Evolutionary conservation across 768 basidiomycete species (phyloP).

Genomic region (Mrakia blollopis): DNA sequence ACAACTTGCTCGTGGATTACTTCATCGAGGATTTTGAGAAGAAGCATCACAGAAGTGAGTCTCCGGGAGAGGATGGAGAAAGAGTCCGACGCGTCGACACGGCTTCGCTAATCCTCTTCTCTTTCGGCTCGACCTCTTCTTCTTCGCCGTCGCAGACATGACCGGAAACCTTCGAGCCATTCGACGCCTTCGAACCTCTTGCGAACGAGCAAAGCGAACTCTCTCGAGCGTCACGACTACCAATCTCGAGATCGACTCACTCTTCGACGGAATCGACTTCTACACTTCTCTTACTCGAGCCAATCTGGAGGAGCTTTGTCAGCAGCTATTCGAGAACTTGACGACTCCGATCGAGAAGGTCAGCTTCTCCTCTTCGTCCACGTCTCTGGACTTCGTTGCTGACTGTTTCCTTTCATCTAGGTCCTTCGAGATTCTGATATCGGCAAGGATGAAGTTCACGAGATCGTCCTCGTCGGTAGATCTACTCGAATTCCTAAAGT

Average conservation of each 20-base stretch:
- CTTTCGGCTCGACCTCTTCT: conserved; percentile 3
- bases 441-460: conserved; percentile 84
- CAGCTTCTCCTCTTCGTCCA: not conserved
- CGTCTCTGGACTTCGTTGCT: not conserved
- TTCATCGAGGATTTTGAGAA: conserved; percentile 95
- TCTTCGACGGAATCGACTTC: conserved; percentile 96
- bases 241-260: conserved; percentile 94
- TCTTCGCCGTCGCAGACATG: conserved; percentile 1
- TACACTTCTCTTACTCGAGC: conserved; percentile 48
- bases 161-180: conserved; percentile 9
- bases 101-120: too few species aligned
- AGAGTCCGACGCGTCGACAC: too few species aligned
- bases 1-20: conserved; percentile 94
- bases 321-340: conserved; percentile 79
- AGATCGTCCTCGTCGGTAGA: conserved; percentile 92
- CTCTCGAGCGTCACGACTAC: conserved; percentile 91
- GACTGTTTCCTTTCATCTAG: conserved; percentile 48
- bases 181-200: conserved; percentile 7
- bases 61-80: too few species aligned
- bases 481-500: conserved; percentile 63
- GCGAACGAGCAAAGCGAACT: conserved; percentile 16
- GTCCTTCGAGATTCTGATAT: conserved; percentile 97
- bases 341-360: too few species aligned
- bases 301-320: conserved; percentile 71
- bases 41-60: conserved; percentile 67